A percentile compares a stretch with the other conserved stretches of the same genome.
Conservation (phyloP, 805 yeast genomes). For the Barnettozyma sp. region DNA sequence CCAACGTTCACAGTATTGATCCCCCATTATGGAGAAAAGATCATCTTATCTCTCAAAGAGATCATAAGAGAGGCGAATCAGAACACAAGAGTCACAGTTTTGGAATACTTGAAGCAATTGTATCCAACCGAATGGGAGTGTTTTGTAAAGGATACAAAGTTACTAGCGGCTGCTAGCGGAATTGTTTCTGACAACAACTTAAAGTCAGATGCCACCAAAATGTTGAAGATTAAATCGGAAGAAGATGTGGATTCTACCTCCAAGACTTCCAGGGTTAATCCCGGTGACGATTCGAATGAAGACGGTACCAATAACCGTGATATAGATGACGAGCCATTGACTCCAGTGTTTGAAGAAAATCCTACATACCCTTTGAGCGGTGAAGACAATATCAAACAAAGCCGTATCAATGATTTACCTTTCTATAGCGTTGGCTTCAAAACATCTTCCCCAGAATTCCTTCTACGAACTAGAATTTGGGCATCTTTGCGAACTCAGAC, state of each 20-base stretch:
- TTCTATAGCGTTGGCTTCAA: constrained; percentile 69
- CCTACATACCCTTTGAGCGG: constrained; percentile 7
- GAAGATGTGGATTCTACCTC: too few relatives aligned
- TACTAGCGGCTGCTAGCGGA: constrained; percentile 50
- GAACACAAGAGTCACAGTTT: constrained; percentile 64
- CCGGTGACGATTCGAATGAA: too few relatives aligned
- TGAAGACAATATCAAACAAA: constrained; percentile 30
- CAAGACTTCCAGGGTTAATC: too few relatives aligned
- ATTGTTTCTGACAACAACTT: constrained; percentile 21
- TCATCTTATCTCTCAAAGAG: constrained; percentile 66
- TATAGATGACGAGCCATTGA: background rate
- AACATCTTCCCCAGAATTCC: constrained; percentile 53
- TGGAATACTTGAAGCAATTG: constrained; percentile 71
- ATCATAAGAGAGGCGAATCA: constrained; percentile 62
- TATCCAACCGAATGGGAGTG: constrained; percentile 75
- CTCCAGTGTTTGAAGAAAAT: constrained; percentile 11
- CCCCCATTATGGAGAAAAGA: constrained; percentile 85
- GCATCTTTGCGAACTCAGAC: constrained; percentile 82
- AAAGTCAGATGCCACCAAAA: constrained; percentile 20
- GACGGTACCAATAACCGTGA: constrained; percentile 7
- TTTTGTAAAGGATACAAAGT: constrained; percentile 70
- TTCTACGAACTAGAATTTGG: constrained; percentile 77
- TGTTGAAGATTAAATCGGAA: constrained; percentile 1
- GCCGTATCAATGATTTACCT: constrained; percentile 55
- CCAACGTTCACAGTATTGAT: constrained; percentile 79